Conservation (phyloP, 2,329 filamentous ascomycete species). For the Pyrenophora teres region DNA sequence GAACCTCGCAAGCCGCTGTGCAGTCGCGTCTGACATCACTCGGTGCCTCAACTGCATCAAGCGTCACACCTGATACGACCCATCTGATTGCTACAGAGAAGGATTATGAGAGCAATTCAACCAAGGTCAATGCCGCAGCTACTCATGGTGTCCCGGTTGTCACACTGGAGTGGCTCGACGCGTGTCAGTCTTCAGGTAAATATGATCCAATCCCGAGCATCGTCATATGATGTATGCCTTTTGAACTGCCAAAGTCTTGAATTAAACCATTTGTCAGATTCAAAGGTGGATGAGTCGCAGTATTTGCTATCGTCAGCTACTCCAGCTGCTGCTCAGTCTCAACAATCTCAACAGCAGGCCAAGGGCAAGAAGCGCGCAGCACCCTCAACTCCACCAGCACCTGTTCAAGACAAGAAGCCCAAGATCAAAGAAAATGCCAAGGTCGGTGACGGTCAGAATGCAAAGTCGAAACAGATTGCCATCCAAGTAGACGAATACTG, state of each 20-base stretch:
- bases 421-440: conserved; percentile 43
- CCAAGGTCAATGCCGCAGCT: conserved; percentile 59
- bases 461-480: conserved; percentile 48
- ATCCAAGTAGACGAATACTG: conserved; percentile 56
- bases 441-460: conserved; percentile 52
- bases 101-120: conserved; percentile 57
- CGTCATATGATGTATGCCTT: neutral
- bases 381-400: conserved; percentile 20
- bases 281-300: conserved; percentile 46
- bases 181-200: conserved; percentile 55
- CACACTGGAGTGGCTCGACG: conserved; percentile 64
- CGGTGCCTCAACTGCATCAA: conserved; percentile 56
- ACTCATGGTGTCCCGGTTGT: conserved; percentile 60
- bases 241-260: neutral
- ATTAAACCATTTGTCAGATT: conserved; percentile 9
- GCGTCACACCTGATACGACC: conserved; percentile 57
- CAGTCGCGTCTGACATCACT: conserved; percentile 55
- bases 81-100: conserved; percentile 62
- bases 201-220: neutral
- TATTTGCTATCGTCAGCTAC: conserved; percentile 42
- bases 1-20: conserved; percentile 57
- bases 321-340: conserved; percentile 5
- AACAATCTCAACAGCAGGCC: conserved; percentile 7
- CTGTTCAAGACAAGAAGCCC: conserved; percentile 28
- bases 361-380: conserved; percentile 43